Evolutionary conservation across 2,329 filamentous ascomycete species (phyloP).

Genomic region (Emergomyces pasteurianus): DNA sequence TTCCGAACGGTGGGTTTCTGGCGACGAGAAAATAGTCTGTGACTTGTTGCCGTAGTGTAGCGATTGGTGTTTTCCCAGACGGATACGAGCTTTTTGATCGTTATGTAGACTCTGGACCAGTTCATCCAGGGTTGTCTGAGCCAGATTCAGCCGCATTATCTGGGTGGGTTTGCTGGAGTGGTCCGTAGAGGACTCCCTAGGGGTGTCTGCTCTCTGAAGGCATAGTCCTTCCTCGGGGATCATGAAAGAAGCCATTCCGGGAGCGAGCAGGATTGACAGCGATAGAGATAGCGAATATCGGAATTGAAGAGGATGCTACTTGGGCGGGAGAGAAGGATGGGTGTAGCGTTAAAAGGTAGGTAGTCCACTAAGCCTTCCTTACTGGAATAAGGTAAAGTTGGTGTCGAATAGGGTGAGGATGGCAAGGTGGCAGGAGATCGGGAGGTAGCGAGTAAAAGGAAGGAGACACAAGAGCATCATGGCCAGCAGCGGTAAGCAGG

Average conservation of each 20-base stretch:
- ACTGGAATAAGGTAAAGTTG: background rate
- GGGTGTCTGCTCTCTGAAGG: conserved; percentile 24
- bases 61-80: conserved; percentile 40
- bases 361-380: background rate
- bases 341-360: conserved; percentile 3
- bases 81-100: conserved; percentile 33
- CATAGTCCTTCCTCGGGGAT: conserved; percentile 30
- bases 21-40: conserved; percentile 41
- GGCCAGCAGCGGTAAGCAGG: conserved; percentile 2
- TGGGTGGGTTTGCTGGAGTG: conserved; percentile 25
- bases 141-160: conserved; percentile 36
- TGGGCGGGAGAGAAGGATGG: conserved; percentile 6
- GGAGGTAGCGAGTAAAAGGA: conserved; percentile 1
- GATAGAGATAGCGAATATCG: conserved; percentile 11
- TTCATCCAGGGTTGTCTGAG: conserved; percentile 34
- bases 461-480: conserved; percentile 2
- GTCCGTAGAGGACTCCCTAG: conserved; percentile 16
- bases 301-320: conserved; percentile 18
- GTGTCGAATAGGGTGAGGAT: background rate
- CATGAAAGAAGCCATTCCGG: conserved; percentile 24
- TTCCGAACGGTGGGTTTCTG: conserved; percentile 45
- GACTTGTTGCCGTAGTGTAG: conserved; percentile 47
- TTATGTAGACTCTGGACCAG: conserved; percentile 32
- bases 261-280: background rate
- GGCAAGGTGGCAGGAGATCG: background rate